A percentile compares a stretch with the other conserved stretches of the same genome.
These are phyloP conservation scores for Calonectria multiphialidica DNA, from an alignment of 2,329 filamentous ascomycete species.

Conservation along the genomic window DNA sequence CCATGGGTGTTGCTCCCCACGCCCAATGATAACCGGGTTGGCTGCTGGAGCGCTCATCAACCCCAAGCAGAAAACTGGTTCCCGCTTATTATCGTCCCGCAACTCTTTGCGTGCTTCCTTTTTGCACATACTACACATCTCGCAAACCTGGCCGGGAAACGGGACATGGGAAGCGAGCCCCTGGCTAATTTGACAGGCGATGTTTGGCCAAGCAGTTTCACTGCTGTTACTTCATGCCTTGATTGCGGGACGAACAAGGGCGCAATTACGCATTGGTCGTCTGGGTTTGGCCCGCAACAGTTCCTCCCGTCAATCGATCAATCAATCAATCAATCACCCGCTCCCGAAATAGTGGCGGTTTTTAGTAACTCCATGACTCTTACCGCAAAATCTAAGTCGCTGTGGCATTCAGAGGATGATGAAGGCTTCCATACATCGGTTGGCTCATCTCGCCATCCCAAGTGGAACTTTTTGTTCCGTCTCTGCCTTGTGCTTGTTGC, in stretches of 20 bases:
- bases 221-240: neutral
- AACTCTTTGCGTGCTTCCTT: constrained; percentile 1
- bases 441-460: neutral
- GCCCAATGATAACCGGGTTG: constrained; percentile 13
- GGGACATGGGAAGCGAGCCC: neutral
- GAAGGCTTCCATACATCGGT: neutral
- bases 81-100: constrained; percentile 25
- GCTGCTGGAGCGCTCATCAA: constrained; percentile 14
- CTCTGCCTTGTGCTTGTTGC: neutral
- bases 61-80: constrained; percentile 18
- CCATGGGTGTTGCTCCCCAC: neutral
- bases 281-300: neutral
- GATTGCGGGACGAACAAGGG: neutral
- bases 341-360: neutral
- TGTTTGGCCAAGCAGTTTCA: neutral
- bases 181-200: neutral
- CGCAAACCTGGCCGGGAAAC: neutral
- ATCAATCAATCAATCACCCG: neutral
- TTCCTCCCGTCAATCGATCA: neutral
- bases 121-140: neutral
- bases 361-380: neutral
- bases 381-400: neutral
- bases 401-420: neutral
- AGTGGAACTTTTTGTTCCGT: neutral
- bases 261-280: neutral